Conservation (phyloP, 2,329 filamentous ascomycete genomes). For the Cadophora malorum region DNA sequence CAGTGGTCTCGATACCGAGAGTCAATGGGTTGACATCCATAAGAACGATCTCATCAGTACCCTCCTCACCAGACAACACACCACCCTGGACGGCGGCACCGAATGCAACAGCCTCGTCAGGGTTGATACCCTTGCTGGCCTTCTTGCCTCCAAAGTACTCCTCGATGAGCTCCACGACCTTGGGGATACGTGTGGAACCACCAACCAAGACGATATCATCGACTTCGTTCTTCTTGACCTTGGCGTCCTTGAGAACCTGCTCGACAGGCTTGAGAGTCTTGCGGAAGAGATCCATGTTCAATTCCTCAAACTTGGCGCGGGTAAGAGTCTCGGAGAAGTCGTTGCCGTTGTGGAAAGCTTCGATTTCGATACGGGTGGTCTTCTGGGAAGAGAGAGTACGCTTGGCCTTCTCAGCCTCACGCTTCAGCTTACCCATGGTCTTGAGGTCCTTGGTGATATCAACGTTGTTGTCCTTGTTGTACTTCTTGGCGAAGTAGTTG, state of each 20-base stretch:
- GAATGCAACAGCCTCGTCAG: conserved; percentile 97
- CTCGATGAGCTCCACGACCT: conserved; percentile 93
- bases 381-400: conserved; percentile 94
- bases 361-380: conserved; percentile 94
- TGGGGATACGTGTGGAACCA: conserved; percentile 98
- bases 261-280: conserved; percentile 98
- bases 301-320: conserved; percentile 98
- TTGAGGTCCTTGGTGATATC: conserved; percentile 94
- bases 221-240: conserved; percentile 93
- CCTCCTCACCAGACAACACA: conserved; percentile 88
- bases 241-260: conserved; percentile 97
- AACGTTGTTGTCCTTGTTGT: conserved; percentile 97
- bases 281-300: conserved; percentile 99
- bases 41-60: conserved; percentile 81
- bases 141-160: conserved; percentile 97
- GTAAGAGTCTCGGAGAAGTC: conserved; percentile 99
- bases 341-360: conserved; percentile 94
- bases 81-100: conserved; percentile 97
- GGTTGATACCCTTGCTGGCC: conserved; percentile 99
- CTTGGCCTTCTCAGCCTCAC: conserved; percentile 99
- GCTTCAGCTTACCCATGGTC: conserved; percentile 99
- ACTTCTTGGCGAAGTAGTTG: conserved; percentile 93
- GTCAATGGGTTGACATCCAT: conserved; percentile 98
- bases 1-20: conserved; percentile 96
- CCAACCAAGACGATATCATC: conserved; percentile 97